Conservation (phyloP, 495 filamentous ascomycete species). For the Aspergillus leporis region DNA sequence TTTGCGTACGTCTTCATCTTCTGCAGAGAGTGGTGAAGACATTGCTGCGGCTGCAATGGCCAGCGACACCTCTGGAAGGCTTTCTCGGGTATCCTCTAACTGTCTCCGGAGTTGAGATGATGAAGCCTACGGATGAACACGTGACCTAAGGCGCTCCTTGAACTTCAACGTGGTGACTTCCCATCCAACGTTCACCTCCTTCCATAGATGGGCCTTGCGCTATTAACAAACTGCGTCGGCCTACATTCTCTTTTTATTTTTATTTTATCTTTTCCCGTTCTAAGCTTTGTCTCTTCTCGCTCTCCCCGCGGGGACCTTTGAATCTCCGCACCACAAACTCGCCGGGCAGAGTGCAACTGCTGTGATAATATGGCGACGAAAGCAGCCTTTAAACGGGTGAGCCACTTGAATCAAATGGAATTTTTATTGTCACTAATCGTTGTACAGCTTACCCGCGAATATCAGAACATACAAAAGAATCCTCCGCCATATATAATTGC, state of each 20-base stretch:
- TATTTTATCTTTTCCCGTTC: not conserved
- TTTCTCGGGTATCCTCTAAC: conserved; percentile 13
- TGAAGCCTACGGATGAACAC: conserved; percentile 26
- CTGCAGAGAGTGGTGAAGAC: conserved; percentile 43
- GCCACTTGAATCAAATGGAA: conserved; percentile 24
- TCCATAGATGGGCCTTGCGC: not conserved
- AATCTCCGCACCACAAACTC: not conserved
- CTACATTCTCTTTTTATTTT: conserved; percentile 1
- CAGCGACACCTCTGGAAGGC: conserved; percentile 21
- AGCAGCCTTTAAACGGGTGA: conserved; percentile 80
- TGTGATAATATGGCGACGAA: conserved; percentile 71
- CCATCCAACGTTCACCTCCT: not conserved
- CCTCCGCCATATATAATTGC: conserved; percentile 92
- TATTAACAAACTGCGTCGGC: not conserved
- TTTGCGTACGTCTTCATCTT: conserved; percentile 43
- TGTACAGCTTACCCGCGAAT: conserved; percentile 84
- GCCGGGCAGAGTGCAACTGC: not conserved
- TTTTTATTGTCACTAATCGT: conserved; percentile 16
- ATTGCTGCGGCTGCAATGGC: conserved; percentile 45
- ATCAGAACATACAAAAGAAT: conserved; percentile 85
- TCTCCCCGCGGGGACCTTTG: not conserved
- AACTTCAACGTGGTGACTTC: not conserved
- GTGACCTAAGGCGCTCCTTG: conserved; percentile 22
- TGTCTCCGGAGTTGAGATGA: conserved; percentile 11
- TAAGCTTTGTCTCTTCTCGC: too few species aligned